phyloP scores from a whole-genome alignment of 2,329 filamentous ascomycete genomes.

The Fusarium napiforme region DNA sequence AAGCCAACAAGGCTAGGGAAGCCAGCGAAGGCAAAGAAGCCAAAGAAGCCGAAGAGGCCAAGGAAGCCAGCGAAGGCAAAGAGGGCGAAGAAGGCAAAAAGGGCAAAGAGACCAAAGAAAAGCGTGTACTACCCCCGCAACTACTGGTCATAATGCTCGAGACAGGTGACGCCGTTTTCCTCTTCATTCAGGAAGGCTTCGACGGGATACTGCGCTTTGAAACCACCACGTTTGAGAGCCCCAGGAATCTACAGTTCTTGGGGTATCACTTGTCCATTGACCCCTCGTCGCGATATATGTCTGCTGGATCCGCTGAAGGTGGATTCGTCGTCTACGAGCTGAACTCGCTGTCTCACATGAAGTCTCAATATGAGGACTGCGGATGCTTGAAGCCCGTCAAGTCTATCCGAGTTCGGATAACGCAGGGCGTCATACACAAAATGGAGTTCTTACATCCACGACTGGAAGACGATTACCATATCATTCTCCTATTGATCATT shows the following conservation, averaged over 20 bases:
- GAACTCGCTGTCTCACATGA: constrained; percentile 64
- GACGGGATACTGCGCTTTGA: constrained; percentile 68
- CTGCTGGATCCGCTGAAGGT: constrained; percentile 76
- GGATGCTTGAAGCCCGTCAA: constrained; percentile 69
- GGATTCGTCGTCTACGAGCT: constrained; percentile 79
- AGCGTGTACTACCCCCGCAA: constrained; percentile 73
- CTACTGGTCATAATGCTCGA: constrained; percentile 81
- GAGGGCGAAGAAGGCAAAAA: neutral
- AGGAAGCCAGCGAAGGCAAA: neutral
- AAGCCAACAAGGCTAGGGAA: neutral
- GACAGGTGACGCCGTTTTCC: constrained; percentile 77
- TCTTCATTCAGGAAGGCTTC: constrained; percentile 68
- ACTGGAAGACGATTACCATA: constrained; percentile 71
- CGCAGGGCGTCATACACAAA: constrained; percentile 82
- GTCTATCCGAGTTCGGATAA: constrained; percentile 53
- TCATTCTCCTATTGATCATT: constrained; percentile 79
- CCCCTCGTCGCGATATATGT: constrained; percentile 75
- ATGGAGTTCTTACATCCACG: constrained; percentile 86
- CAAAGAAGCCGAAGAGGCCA: neutral
- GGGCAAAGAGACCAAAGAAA: neutral
- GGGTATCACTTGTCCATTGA: constrained; percentile 80
- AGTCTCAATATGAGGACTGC: constrained; percentile 57
- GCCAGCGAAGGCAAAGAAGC: neutral
- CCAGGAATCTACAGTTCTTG: constrained; percentile 67
- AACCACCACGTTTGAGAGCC: constrained; percentile 67